Base-by-base conservation (phyloP, 345 rosid species). In the Eucalyptus viminalis region DNA sequence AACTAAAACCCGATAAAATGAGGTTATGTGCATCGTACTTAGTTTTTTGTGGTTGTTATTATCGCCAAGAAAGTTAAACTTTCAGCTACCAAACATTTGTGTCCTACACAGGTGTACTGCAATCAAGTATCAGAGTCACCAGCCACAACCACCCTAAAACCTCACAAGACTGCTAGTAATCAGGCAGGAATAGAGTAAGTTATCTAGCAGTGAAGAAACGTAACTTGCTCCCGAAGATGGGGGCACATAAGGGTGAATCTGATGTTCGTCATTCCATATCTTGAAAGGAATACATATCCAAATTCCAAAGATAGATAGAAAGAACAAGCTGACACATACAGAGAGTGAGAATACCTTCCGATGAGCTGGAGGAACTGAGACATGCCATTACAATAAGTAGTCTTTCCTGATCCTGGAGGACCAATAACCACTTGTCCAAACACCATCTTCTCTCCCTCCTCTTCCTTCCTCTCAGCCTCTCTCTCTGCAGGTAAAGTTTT, bases 381-480 rank as follows among this genome's bases (percentile, higher is more conserved):
- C 99, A 97, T 96, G 91, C 99, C 99, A 91, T 97, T 97, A 93
- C 99, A 98, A 91, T 95, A 98, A 80, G 99, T 98, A 50, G 99
- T 96, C 92, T 98, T 98, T n/a, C 99, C 99, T 6, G 99, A 96
- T 45, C 99, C 99, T 31, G 99, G 99, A 22, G 99, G 99, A 88
- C 99, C 99, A 24, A 97, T 96, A 37, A 97, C 98, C 85, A 97
- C 96, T 92, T 97, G 99, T 53, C 99, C 99, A 90, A 94, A 98
- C 91, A 94, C 98, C 99, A 95, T 96, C 87, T 53, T 88, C 45
- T 15, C 88, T 88, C 87, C 53, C 44, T 50, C 85, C 88, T 87
- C 80, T 80, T 81, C 49, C 58, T 76, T 67, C 54, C 56, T 47
- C 56, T 86, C 51, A 49, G 11, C 14, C 62, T 86, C 62, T 51